Evolutionary conservation across 1,284 basidiomycete genomes (phyloP).

Genomic region (Leccinum angustisporum): DNA sequence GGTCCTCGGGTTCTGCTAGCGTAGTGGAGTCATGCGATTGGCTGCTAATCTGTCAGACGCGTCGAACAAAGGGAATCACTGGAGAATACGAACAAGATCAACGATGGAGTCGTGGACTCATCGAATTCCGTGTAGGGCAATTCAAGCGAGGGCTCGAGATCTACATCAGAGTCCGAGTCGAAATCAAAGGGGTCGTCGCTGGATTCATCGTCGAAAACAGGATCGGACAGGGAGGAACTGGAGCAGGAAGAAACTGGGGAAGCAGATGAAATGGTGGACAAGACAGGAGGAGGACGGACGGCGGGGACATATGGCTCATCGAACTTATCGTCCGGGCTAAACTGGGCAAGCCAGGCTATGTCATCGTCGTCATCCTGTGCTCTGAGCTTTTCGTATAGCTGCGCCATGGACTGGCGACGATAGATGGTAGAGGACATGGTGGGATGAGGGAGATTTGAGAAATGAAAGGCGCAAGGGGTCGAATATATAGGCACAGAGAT

Average conservation of each 20-base stretch:
- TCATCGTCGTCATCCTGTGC: slow-evolving; percentile 37
- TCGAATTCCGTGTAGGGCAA: slow-evolving; percentile 16
- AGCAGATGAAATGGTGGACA: slow-evolving; percentile 31
- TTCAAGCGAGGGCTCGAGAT: slow-evolving; percentile 21
- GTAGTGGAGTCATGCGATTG: slow-evolving; percentile 15
- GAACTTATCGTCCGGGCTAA: slow-evolving; percentile 34
- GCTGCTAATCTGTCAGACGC: slow-evolving; percentile 23
- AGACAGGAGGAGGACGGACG: slow-evolving; percentile 20
- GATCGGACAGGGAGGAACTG: slow-evolving; percentile 22
- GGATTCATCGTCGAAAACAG: slow-evolving; percentile 22
- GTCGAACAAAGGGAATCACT: slow-evolving; percentile 1
- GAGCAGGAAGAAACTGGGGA: slow-evolving; percentile 25
- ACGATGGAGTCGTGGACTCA: slow-evolving; percentile 12
- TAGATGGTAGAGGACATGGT: slow-evolving; percentile 34
- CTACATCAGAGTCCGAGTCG: slow-evolving; percentile 32
- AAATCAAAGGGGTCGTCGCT: slow-evolving; percentile 26
- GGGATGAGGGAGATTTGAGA: slow-evolving; percentile 12
- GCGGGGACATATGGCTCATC: slow-evolving; percentile 28
- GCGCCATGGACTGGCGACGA: slow-evolving; percentile 37
- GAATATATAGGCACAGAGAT: slow-evolving; percentile 33
- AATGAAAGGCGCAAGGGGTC: slow-evolving; percentile 20
- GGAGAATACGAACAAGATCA: slow-evolving; percentile 26
- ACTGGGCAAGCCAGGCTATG: slow-evolving; percentile 36
- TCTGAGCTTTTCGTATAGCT: slow-evolving; percentile 35
- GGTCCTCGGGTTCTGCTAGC: slow-evolving; percentile 3